Percentiles rank a stretch among this genome's conserved stretches.
These are phyloP conservation scores for Globisporangium carolinianum DNA, from an alignment of 352 stramenopile genomes.

Conservation along the genomic window DNA sequence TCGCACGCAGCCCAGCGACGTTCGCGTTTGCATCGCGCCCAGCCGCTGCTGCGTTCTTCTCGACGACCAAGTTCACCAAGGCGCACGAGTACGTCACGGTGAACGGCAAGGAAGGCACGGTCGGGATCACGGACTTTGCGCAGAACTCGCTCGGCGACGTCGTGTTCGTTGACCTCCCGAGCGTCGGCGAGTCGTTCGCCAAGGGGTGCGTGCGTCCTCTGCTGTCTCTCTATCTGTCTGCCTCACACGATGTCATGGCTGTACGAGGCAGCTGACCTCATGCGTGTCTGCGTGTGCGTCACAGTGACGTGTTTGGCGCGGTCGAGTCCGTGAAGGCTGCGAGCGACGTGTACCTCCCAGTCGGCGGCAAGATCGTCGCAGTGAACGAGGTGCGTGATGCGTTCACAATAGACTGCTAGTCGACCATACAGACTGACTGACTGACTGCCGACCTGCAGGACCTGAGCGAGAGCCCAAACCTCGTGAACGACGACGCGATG, in stretches of 20 bases:
- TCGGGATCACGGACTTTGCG: conserved; percentile 98
- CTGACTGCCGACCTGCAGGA: conserved; percentile 21
- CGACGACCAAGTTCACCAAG: conserved; percentile 83
- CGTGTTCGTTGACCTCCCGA: conserved; percentile 96
- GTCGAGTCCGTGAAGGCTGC: conserved; percentile 99
- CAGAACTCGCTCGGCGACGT: conserved; percentile 95
- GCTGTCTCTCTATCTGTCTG: neutral
- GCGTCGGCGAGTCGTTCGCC: conserved; percentile 90
- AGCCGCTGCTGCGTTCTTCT: conserved; percentile 31
- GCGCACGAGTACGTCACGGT: conserved; percentile 84
- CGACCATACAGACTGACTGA: too few relatives aligned
- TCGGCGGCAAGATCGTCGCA: conserved; percentile 89
- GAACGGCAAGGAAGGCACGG: conserved; percentile 74
- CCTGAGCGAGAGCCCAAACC: conserved; percentile 70
- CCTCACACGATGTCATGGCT: too few relatives aligned
- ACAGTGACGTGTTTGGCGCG: conserved; percentile 90
- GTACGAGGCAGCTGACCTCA: too few relatives aligned
- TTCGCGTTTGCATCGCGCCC: conserved; percentile 38
- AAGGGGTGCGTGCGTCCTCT: conserved; percentile 67
- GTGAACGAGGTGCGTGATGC: conserved; percentile 83
- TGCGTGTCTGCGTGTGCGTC: neutral
- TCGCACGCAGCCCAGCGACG: conserved; percentile 21
- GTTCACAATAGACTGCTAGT: too few relatives aligned
- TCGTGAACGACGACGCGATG: conserved; percentile 87
- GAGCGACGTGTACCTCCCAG: conserved; percentile 95